Base-by-base conservation (phyloP, 306 rosid genomes). In the Prunus mongolica region DNA sequence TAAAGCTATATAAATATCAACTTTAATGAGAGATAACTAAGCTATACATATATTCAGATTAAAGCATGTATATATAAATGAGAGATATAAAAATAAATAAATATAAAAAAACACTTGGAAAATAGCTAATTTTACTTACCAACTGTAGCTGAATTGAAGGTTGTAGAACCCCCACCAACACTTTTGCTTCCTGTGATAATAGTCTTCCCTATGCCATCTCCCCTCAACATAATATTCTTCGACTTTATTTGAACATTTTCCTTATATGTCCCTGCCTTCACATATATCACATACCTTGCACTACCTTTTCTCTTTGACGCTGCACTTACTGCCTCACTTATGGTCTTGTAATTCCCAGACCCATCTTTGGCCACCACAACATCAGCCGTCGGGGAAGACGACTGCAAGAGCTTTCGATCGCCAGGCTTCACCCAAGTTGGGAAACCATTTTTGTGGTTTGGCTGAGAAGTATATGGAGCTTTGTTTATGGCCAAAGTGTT, bases 201-300 rank as follows among this genome's bases (percentile, higher is more conserved):
- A 16, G 98, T 91, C 63, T 83, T 85, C 12, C 98, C 98, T 15
- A 89, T 89, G 11, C 98, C 98, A 78, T 93, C 98, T 6, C 98
- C 98, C 3, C 88, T 69, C 87, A 93, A 80, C 97, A 93, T 91
- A 3, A 93, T 79, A 70, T 91, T 91, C 12, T 74, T 76, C 14
- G 38, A 73, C 22, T 81, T 85, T n/a, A 93, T 78, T 78, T 81
- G 78, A 75, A 93, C 76, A 74, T 91, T 88, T 76, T 93, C 98
- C 72, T 84, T 85, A 67, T 93, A 93, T 0, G 84, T 83, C 18
- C 98, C 98, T 2, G 84, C 78, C 83, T 91, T 93, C 75, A 93
- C 96, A 24, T 93, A 75, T 65, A 93, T 91, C 72, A 91, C 91
- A 84, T 81, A 93, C 83, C 97, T 89, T 9, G 85, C 86, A 19